Conservation (phyloP, 106 monocot genomes). For the Apostasia ramifera region DNA sequence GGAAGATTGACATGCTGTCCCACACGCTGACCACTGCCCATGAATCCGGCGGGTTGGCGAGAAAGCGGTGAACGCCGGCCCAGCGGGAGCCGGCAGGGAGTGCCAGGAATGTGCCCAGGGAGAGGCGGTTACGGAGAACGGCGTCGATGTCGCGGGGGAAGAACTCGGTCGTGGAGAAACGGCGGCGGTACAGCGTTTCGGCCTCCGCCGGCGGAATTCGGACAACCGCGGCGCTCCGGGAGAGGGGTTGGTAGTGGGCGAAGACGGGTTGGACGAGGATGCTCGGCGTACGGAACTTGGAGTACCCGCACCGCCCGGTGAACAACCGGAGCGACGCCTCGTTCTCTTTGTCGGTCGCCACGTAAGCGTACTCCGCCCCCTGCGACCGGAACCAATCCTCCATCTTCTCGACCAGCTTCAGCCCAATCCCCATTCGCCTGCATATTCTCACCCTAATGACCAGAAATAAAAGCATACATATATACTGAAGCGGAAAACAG, state of each 20-base stretch:
- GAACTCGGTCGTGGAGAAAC: conserved; percentile 38
- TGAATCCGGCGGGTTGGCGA: conserved; percentile 27
- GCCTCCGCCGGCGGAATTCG: conserved; percentile 27
- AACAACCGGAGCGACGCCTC: conserved; percentile 54
- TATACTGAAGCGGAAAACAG: not conserved
- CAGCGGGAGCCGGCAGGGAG: conserved; percentile 1
- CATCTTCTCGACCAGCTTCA: conserved; percentile 35
- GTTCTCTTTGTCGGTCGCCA: conserved; percentile 77
- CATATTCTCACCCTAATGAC: not conserved
- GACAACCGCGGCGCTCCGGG: conserved; percentile 18
- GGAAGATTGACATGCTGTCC: conserved; percentile 45
- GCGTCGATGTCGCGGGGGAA: conserved; percentile 55
- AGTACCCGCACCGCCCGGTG: conserved; percentile 52
- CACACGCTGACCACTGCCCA: conserved; percentile 60
- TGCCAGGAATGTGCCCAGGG: conserved; percentile 42
- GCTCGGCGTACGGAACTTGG: conserved; percentile 66
- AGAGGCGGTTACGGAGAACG: conserved; percentile 35
- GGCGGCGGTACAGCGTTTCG: conserved; percentile 30
- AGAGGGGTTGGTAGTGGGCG: conserved; percentile 25
- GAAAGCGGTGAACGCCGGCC: conserved; percentile 17
- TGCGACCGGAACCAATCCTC: conserved; percentile 56
- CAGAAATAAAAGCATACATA: not conserved
- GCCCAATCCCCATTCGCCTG: conserved; percentile 60
- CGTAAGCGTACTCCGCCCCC: conserved; percentile 77
- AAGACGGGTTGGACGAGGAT: conserved; percentile 76